Evolutionary conservation across 192 early-diverging fungal genomes (phyloP).

Genomic region (Coemansia aciculifera): DNA sequence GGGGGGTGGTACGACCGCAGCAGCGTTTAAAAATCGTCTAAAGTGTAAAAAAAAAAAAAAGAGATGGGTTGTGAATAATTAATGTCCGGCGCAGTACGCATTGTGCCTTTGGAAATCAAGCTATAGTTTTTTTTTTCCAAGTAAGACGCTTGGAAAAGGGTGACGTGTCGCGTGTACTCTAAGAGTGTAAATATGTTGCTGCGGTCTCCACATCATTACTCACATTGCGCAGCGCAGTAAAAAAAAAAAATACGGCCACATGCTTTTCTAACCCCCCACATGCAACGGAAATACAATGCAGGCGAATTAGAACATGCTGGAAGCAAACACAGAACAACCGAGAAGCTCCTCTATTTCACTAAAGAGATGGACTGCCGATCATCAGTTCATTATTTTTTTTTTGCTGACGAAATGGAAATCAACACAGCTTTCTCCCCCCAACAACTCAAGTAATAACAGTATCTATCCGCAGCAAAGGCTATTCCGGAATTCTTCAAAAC

Average conservation of each 20-base stretch:
- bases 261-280: background rate
- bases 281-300: background rate
- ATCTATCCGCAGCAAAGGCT: background rate
- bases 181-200: background rate
- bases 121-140: background rate
- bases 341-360: background rate
- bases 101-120: conserved; percentile 4
- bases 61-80: background rate
- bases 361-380: background rate
- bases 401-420: conserved; percentile 1
- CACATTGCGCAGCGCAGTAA: background rate
- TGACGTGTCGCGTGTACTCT: background rate
- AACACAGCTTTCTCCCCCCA: background rate
- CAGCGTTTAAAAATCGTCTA: background rate
- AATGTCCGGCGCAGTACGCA: conserved; percentile 1
- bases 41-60: background rate
- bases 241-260: background rate
- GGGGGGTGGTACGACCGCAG: conserved; percentile 1
- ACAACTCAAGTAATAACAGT: background rate
- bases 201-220: background rate
- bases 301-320: background rate
- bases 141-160: background rate
- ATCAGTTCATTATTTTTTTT: background rate
- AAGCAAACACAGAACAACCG: background rate
- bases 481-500: background rate